Evolutionary conservation across 164 flowering plant species (phyloP).

Genomic region (Stephania cephalantha): DNA sequence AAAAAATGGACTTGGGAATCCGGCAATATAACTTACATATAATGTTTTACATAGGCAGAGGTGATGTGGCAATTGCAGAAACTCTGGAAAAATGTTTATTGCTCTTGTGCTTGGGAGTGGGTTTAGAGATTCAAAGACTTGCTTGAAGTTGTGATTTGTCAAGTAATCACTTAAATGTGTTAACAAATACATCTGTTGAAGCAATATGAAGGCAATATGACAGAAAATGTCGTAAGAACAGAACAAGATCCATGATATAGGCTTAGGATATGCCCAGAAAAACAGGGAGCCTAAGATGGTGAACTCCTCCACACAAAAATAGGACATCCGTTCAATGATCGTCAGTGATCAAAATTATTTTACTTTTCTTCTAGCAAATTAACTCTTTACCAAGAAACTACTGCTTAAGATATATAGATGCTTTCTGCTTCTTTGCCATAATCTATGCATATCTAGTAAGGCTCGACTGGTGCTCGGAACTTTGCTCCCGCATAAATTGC

Average conservation of each 20-base stretch:
- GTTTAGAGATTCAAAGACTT: no score
- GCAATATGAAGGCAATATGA: no score
- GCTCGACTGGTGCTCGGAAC: constrained; percentile 45
- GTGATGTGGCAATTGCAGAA: no score
- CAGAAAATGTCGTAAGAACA: not conserved
- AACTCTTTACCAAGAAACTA: not conserved
- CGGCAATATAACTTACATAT: no score
- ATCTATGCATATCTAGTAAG: constrained; percentile 27
- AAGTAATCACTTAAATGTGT: no score
- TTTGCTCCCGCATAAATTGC: constrained; percentile 53
- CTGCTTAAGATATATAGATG: not conserved
- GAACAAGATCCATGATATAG: not conserved
- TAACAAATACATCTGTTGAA: no score
- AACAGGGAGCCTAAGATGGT: not conserved
- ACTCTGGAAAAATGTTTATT: no score
- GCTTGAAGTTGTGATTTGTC: no score
- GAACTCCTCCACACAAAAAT: not conserved
- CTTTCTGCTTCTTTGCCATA: not conserved
- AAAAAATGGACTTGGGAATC: no score
- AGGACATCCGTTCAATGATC: not conserved
- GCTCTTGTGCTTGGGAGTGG: no score
- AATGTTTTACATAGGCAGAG: no score
- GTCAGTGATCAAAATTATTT: not conserved
- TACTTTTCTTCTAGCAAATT: not conserved
- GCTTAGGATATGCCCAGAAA: not conserved